Evolutionary conservation across 2,329 filamentous ascomycete genomes (phyloP), one percentile per base, ranked within the genome.

Genomic region (Knoxdaviesia capensis): DNA sequence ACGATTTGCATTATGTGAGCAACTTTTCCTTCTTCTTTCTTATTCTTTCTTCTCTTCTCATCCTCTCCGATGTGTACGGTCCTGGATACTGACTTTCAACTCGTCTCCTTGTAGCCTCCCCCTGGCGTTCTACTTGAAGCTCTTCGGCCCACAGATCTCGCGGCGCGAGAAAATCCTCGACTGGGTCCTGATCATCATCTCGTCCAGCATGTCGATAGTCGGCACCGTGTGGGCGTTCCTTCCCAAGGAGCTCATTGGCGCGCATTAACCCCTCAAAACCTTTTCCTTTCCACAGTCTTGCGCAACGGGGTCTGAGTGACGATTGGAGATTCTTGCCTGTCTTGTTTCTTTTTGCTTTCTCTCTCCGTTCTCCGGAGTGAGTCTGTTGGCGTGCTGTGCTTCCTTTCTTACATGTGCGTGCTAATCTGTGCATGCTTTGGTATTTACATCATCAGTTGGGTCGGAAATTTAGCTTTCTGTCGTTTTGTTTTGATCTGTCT

Each of bases 211-310:
- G 54, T 88, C 83, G 8, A 50, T 77, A 11, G 56, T 88, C 5
- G 86, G 86, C 38, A 96, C 88, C 0, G 69, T 84, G 3, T 94
- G 84, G 73, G 86, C 86, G 5, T 90, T 90, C 58, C 58, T 94
- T 53, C 87, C 87, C 3, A 86, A 80, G 62, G 72, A 77, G 47
- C 61, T 79, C 49, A 71, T 88, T 53, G 74, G 74, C 37, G 68
- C 68, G 40, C 60, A 64, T 43, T 61, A 50, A 49, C n/a, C 20
- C n/a, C n/a, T n/a, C n/a, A n/a, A n/a, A n/a, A n/a, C n/a, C n/a
- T n/a, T n/a, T n/a, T n/a, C n/a, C n/a, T n/a, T n/a, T n/a, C n/a
- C n/a, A n/a, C n/a, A n/a, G n/a, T n/a, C n/a, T n/a, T n/a, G n/a
- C n/a, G 20, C 20, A 20, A 20, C 20, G 20, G 20, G 20, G 20